Conservation (phyloP, 345 rosid species). For the Excoecaria cochinchinensis region DNA sequence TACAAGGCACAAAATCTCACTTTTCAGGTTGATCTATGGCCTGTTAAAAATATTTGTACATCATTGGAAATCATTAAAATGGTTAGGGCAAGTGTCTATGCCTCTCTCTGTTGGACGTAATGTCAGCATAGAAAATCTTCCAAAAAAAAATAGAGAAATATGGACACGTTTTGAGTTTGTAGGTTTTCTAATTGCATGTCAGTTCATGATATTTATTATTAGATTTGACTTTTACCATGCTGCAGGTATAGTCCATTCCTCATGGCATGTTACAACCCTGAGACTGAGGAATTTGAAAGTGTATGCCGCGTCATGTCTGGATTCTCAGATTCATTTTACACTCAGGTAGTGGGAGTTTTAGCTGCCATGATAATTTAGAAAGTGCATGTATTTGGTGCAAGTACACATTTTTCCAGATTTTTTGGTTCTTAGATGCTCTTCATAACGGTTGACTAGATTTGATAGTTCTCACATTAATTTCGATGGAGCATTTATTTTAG, state of each 20-base stretch:
- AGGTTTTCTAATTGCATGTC: not conserved
- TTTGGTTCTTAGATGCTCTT: slow-evolving; percentile 77
- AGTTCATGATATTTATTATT: not conserved
- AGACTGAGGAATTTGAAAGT: slow-evolving; percentile 77
- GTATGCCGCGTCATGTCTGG: slow-evolving; percentile 96
- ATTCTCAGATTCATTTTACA: slow-evolving; percentile 79
- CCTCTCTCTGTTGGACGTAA: not conserved
- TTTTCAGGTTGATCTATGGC: not conserved
- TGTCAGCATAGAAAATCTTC: not conserved
- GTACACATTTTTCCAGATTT: slow-evolving; percentile 69
- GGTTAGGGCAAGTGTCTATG: not conserved
- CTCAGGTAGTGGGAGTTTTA: slow-evolving; percentile 45
- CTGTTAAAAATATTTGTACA: not conserved
- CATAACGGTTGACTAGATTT: slow-evolving; percentile 47
- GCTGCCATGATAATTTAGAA: not conserved
- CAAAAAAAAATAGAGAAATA: not conserved
- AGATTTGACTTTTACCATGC: not conserved
- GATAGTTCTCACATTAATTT: not conserved
- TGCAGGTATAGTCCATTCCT: slow-evolving; percentile 93
- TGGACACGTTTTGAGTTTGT: not conserved
- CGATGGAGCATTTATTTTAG: not conserved
- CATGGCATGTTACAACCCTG: slow-evolving; percentile 84
- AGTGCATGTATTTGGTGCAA: slow-evolving; percentile 27
- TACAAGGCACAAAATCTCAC: not conserved
- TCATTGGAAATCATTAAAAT: not conserved